Evolutionary conservation across 768 basidiomycete species (phyloP), one percentile per base, ranked within the genome.

Genomic region (Kwoniella shandongensis): DNA sequence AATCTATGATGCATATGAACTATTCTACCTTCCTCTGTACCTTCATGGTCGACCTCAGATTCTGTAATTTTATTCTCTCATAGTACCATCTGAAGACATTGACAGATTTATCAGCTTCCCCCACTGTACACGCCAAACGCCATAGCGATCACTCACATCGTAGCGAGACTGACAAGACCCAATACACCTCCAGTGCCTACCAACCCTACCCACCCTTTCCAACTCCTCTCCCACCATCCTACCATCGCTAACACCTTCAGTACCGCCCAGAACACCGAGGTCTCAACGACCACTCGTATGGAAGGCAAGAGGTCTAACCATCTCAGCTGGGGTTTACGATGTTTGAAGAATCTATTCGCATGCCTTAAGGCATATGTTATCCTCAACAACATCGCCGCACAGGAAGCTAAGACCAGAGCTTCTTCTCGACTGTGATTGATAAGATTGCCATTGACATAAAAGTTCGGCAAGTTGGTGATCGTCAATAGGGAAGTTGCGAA

Each of bases 401-500:
- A 26, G 18, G 44, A 45, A 26, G 44, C 44, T 17, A 3, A 26
- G 18, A 45, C 41, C 41, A 74, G 44, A 1, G 61, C 44, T 45
- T 56, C 41, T 54, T 72, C 72, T 26, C 58, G 59, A 51, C 35
- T 60, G 4, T 35, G 38, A 32, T 57, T 41, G 41, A 59, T 15
- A 29, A 26, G 3, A 35, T 27, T 46, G 53, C 63, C 61, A 11
- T 44, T 57, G 17, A 73, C 40, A 13, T 11, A 50, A 10, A 18
- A 12, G 17, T 27, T 79, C 75, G 25, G 81, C 46, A 41, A 77
- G 66, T 50, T 44, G 11, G 76, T 84, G 81, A 61, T 84, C 62
- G 29, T 66, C 59, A 22, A 83, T 69, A 54, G 86, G 79, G 36
- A 79, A 22, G 74, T 65, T 39, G 88, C 83, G 72, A 92, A 94